Conservation (phyloP, 1,284 basidiomycete species). For the Leccinum colubrinum region DNA sequence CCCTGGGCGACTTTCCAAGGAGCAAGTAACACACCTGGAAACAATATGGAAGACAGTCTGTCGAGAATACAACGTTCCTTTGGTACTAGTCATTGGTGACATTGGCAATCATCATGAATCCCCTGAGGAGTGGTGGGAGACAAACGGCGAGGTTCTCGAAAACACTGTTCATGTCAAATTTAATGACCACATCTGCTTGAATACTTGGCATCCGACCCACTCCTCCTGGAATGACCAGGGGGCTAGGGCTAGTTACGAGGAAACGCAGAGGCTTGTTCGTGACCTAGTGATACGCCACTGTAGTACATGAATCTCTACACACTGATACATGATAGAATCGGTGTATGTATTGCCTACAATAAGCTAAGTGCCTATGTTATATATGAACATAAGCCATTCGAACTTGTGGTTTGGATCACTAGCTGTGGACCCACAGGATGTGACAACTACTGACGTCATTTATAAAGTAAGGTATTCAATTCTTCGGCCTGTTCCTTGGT, state of each 20-base stretch:
- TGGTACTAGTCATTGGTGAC: constrained; percentile 25
- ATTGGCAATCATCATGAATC: constrained; percentile 24
- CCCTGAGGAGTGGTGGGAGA: constrained; percentile 30
- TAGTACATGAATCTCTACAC: not conserved
- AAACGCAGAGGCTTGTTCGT: constrained; percentile 20
- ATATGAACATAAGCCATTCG: not conserved
- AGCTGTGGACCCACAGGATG: not conserved
- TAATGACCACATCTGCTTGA: constrained; percentile 24
- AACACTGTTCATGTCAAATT: constrained; percentile 15
- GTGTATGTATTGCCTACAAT: not conserved
- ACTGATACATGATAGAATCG: constrained; percentile 9
- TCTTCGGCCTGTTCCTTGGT: constrained; percentile 20
- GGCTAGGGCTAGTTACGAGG: constrained; percentile 9
- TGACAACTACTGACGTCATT: not conserved
- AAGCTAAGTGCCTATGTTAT: not conserved
- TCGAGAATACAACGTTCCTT: constrained; percentile 12
- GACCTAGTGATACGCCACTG: constrained; percentile 19
- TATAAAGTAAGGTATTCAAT: constrained; percentile 11
- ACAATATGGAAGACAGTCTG: constrained; percentile 22
- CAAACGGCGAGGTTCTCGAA: constrained; percentile 18
- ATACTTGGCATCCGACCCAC: constrained; percentile 17
- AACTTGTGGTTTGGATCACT: not conserved
- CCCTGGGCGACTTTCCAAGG: constrained; percentile 20
- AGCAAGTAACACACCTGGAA: constrained; percentile 19
- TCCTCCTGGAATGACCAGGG: constrained; percentile 23